These are phyloP conservation scores for Diaporthe humulicola DNA, from an alignment of 2,329 filamentous ascomycete species.

Conservation along the genomic window DNA sequence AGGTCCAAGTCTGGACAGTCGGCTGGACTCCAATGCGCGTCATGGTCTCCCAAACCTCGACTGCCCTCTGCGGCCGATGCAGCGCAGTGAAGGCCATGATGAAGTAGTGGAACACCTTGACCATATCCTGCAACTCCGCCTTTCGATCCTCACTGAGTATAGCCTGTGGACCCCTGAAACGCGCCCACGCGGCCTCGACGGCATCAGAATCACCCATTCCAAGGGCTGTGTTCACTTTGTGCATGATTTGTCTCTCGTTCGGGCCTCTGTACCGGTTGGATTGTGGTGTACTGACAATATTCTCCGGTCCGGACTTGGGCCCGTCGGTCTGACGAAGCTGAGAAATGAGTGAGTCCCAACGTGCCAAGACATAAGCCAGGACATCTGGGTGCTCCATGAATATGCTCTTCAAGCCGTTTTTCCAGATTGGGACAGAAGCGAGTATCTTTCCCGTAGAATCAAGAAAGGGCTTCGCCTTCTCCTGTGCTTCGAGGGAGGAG, in stretches of 20 bases:
- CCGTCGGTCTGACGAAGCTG: slow-evolving; percentile 33
- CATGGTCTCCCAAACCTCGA: slow-evolving; percentile 58
- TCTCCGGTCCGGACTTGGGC: background rate
- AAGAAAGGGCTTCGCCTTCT: slow-evolving; percentile 46
- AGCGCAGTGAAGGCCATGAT: slow-evolving; percentile 51
- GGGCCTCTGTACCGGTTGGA: background rate
- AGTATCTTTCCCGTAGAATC: slow-evolving; percentile 43
- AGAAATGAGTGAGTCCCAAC: slow-evolving; percentile 36
- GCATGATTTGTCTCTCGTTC: slow-evolving; percentile 40
- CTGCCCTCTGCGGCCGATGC: slow-evolving; percentile 47
- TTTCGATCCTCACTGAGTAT: slow-evolving; percentile 40
- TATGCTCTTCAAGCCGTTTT: slow-evolving; percentile 41
- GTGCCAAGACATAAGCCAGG: slow-evolving; percentile 41
- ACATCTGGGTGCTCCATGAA: slow-evolving; percentile 42
- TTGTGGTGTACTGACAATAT: background rate
- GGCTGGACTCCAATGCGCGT: slow-evolving; percentile 65
- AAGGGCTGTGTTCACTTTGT: slow-evolving; percentile 47
- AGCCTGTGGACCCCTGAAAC: slow-evolving; percentile 46
- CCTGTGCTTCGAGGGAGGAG: slow-evolving; percentile 37
- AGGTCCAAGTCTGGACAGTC: slow-evolving; percentile 76
- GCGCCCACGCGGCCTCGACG: slow-evolving; percentile 46
- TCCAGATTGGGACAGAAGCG: slow-evolving; percentile 30
- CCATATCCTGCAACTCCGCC: slow-evolving; percentile 38
- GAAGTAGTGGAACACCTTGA: slow-evolving; percentile 51
- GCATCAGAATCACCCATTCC: slow-evolving; percentile 43